Evolutionary conservation across 768 basidiomycete genomes (phyloP), one percentile per base, ranked within the genome.

Genomic region (Floccularia luteovirens): DNA sequence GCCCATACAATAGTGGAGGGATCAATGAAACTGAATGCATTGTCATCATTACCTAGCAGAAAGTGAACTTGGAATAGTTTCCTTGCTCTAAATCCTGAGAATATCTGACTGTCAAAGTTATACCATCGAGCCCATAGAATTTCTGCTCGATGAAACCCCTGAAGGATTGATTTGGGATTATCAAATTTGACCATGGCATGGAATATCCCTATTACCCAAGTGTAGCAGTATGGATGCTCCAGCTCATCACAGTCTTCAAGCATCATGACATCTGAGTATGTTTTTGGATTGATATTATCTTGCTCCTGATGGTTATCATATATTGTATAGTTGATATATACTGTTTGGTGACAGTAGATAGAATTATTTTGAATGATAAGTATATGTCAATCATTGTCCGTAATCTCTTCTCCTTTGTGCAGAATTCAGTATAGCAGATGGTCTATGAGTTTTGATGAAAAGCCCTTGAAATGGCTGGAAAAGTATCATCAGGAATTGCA

Each of bases 1-100:
- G 52, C 63, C 0, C 63, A 51, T 21, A 76, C 48, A 3, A 77
- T 57, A 0, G 52, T 45, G 0, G 43, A 40, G 0, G 74, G 74
- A 45, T 75, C 59, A 0, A 75, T 19, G 35, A 78, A 77, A 0
- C 71, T 62, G 45, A 73, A 76, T 2, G 64, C 58, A 0, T 14
- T 30, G 14, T 8, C 10, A 14, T 30, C 27, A 8, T 30, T 14
- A 14, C 27, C 14, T 8, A 10, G 10, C 27, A 30, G 10, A 14
- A 30, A 30, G 14, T 14, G 10, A 30, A 30, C 14, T 8, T 30
- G 27, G 20, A 8, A 17, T 19, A 34, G 20, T 7, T 34, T 7
- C 32, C 20, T 34, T 17, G 16, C 16, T 17, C 20, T 34, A 12
- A 12, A 34, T 8, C 32, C 32, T 14, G 32, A n/a, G n/a, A n/a